Percentiles rank a stretch among this genome's conserved stretches.
Evolutionary conservation across 768 basidiomycete species (phyloP).

Genomic region (Phylloporus rhodoxanthus): DNA sequence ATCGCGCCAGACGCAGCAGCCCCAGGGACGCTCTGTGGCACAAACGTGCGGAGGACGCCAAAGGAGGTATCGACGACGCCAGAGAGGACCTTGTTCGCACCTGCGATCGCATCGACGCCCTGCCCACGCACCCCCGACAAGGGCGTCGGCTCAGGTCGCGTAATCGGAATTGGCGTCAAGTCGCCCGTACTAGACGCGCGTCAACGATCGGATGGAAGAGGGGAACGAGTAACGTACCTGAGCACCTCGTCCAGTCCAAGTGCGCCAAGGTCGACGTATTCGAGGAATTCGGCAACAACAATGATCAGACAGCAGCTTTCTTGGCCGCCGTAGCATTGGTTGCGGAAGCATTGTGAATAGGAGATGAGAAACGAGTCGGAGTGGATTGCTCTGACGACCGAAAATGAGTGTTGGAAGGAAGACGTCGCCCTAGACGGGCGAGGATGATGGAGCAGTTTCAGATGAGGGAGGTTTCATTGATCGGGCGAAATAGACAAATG

Average conservation of each 20-base stretch:
- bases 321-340: constrained; percentile 44
- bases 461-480: not conserved
- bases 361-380: constrained; percentile 26
- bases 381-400: constrained; percentile 87
- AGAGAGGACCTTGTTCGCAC: constrained; percentile 65
- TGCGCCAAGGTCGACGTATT: constrained; percentile 82
- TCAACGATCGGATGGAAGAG: too few relatives aligned
- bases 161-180: constrained; percentile 73
- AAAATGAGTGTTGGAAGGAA: constrained; percentile 83
- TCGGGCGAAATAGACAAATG: too few relatives aligned
- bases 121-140: constrained; percentile 33
- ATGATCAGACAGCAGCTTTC: constrained; percentile 89
- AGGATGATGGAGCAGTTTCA: constrained; percentile 22
- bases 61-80: constrained; percentile 90
- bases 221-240: constrained; percentile 39
- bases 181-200: constrained; percentile 55
- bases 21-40: too few relatives aligned
- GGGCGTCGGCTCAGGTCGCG: constrained; percentile 59
- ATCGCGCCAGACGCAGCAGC: too few relatives aligned
- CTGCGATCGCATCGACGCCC: constrained; percentile 67
- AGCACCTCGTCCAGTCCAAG: constrained; percentile 60
- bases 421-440: constrained; percentile 76
- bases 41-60: constrained; percentile 73
- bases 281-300: constrained; percentile 93
- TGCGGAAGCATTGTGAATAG: constrained; percentile 32